Conservation (phyloP, 1,284 basidiomycete genomes). For the Moesziomyces sp. region DNA sequence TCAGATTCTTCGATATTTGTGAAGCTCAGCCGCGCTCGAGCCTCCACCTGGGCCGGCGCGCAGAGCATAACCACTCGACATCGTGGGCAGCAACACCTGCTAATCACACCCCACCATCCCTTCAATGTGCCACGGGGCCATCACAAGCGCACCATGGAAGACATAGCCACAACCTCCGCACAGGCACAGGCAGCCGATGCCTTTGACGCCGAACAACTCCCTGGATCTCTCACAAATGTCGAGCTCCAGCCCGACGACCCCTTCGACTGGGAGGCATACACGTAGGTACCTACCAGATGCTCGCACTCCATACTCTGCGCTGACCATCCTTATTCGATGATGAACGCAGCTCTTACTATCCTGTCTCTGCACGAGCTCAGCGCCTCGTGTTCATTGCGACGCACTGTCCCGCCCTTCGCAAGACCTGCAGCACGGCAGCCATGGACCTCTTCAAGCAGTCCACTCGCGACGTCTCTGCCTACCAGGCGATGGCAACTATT, state of each 20-base stretch:
- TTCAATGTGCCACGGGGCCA: no score
- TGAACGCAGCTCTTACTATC: constrained; percentile 19
- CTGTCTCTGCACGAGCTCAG: constrained; percentile 31
- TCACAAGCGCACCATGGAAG: constrained; percentile 14
- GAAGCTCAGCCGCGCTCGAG: constrained; percentile 15
- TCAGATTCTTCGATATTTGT: constrained; percentile 1
- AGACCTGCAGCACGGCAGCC: constrained; percentile 37
- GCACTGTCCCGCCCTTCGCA: constrained; percentile 40
- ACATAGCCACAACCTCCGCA: constrained; percentile 1
- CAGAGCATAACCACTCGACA: neutral
- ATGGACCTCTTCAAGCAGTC: constrained; percentile 38
- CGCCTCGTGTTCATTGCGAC: constrained; percentile 48
- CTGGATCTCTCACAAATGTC: constrained; percentile 15
- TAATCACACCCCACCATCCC: neutral
- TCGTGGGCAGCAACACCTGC: constrained; percentile 2
- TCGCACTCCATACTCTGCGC: neutral
- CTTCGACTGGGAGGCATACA: constrained; percentile 62
- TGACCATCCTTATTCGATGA: neutral
- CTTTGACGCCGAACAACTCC: constrained; percentile 1
- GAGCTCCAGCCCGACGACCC: constrained; percentile 23
- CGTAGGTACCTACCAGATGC: constrained; percentile 16
- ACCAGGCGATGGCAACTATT: constrained; percentile 33
- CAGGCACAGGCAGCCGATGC: neutral
- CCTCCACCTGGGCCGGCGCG: constrained; percentile 22
- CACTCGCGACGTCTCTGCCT: constrained; percentile 37